phyloP scores from a whole-genome alignment of 805 yeast genomes.

The Henningerozyma blattae region DNA sequence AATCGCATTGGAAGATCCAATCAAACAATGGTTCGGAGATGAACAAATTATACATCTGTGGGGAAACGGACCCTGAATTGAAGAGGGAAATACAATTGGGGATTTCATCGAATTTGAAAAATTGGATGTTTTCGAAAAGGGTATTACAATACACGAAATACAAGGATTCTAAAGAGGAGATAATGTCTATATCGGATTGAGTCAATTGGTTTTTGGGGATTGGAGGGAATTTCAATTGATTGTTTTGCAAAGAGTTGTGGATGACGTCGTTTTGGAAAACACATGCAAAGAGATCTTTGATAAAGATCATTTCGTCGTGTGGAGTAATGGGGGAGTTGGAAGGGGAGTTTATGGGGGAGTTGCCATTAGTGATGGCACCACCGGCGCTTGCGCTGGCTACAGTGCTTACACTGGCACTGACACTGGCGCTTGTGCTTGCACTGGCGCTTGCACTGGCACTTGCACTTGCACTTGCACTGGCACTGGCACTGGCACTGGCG shows the following conservation, averaged over 20 bases:
- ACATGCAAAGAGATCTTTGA: neutral
- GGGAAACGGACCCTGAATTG: constrained; percentile 40
- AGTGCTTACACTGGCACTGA: neutral
- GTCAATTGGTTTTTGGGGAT: constrained; percentile 27
- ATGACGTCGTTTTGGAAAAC: neutral
- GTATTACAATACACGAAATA: constrained; percentile 55
- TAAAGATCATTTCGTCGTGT: neutral
- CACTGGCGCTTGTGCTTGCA: neutral
- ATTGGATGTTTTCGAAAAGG: constrained; percentile 53
- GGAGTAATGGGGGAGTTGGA: neutral
- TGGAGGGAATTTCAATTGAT: constrained; percentile 28
- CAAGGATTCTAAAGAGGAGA: constrained; percentile 47
- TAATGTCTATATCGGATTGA: constrained; percentile 40
- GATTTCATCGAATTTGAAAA: constrained; percentile 52
- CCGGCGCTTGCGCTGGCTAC: neutral
- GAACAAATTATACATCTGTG: constrained; percentile 50
- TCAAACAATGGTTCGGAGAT: constrained; percentile 33
- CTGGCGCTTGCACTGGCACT: neutral
- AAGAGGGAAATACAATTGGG: constrained; percentile 42
- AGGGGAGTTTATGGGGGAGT: neutral
- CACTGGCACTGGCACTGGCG: no score
- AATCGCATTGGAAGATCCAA: constrained; percentile 65
- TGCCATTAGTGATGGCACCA: neutral
- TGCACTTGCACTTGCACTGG: neutral
- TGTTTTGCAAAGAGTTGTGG: neutral